Conservation (phyloP, 1,139 yeast genomes). For the Kodamaea suecica region DNA sequence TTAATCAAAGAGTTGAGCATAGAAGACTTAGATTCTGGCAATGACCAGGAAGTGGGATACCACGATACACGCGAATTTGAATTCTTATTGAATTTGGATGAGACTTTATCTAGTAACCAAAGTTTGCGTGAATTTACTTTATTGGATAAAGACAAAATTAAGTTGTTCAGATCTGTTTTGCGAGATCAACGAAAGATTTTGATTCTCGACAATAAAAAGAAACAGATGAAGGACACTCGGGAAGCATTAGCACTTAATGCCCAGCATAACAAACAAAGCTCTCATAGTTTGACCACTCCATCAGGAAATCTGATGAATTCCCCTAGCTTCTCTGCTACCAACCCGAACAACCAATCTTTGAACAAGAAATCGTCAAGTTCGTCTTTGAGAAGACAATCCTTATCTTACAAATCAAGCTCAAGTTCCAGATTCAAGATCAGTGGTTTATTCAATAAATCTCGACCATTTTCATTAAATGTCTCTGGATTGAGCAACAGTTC, state of each 20-base stretch:
- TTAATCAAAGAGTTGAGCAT: conserved; percentile 41
- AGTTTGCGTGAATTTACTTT: conserved; percentile 27
- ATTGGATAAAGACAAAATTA: conserved; percentile 27
- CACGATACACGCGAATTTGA: conserved; percentile 47
- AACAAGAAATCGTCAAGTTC: conserved; percentile 33
- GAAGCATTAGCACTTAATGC: conserved; percentile 7
- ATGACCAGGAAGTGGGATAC: conserved; percentile 22
- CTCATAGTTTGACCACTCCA: conserved; percentile 1
- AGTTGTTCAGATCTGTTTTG: conserved; percentile 32
- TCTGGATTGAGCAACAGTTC: conserved; percentile 26
- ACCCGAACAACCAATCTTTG: conserved; percentile 14
- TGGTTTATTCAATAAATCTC: conserved; percentile 40
- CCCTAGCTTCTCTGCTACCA: not conserved
- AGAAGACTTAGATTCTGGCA: conserved; percentile 26
- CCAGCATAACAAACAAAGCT: conserved; percentile 2
- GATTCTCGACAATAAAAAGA: conserved; percentile 35
- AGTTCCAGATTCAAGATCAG: conserved; percentile 43
- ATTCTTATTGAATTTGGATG: conserved; percentile 43
- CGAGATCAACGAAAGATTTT: conserved; percentile 37
- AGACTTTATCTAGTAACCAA: conserved; percentile 29
- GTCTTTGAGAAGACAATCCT: conserved; percentile 40
- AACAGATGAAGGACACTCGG: conserved; percentile 21
- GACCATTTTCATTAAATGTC: conserved; percentile 34
- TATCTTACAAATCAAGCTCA: conserved; percentile 37
- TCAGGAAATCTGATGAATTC: conserved; percentile 1